A percentile compares a stretch with the other conserved stretches of the same genome.
Conservation (phyloP, 768 basidiomycete genomes). For the Collybia sp. region DNA sequence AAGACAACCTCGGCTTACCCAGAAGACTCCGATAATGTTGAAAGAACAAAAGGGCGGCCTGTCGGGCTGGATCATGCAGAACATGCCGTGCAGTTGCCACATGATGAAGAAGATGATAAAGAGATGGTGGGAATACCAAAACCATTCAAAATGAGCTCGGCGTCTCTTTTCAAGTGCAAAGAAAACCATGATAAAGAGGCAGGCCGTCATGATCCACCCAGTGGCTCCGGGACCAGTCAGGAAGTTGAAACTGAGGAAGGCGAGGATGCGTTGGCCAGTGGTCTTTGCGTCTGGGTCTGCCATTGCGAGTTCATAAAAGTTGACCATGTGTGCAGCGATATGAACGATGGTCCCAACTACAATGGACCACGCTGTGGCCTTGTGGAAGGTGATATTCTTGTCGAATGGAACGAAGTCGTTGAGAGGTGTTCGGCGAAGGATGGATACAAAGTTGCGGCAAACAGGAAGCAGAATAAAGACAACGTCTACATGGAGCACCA, state of each 20-base stretch:
- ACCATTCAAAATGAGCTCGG: slow-evolving; percentile 76
- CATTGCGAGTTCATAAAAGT: slow-evolving; percentile 67
- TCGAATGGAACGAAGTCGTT: slow-evolving; percentile 90
- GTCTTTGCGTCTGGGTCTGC: slow-evolving; percentile 49
- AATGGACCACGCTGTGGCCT: slow-evolving; percentile 88
- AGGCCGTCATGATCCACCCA: slow-evolving; percentile 83
- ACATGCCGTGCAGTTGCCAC: slow-evolving; percentile 97
- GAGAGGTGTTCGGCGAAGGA: slow-evolving; percentile 81
- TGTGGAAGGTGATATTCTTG: slow-evolving; percentile 89
- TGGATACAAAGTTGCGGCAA: slow-evolving; percentile 91
- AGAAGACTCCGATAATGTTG: slow-evolving; percentile 89
- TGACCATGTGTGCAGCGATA: slow-evolving; percentile 81
- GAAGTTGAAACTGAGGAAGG: slow-evolving; percentile 81
- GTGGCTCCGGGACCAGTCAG: slow-evolving; percentile 77
- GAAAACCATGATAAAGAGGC: slow-evolving; percentile 76
- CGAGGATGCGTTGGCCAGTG: slow-evolving; percentile 48
- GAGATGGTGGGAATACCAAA: slow-evolving; percentile 88
- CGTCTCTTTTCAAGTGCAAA: slow-evolving; percentile 81
- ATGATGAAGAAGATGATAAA: slow-evolving; percentile 90
- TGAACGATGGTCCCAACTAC: slow-evolving; percentile 75
- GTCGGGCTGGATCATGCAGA: slow-evolving; percentile 95
- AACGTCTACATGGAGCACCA: slow-evolving; percentile 87
- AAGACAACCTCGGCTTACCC: slow-evolving; percentile 51
- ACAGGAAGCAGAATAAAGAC: slow-evolving; percentile 93
- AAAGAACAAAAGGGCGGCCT: slow-evolving; percentile 82